Conservation (phyloP, 352 stramenopile genomes). For the Globisporangium uncinulatum region DNA sequence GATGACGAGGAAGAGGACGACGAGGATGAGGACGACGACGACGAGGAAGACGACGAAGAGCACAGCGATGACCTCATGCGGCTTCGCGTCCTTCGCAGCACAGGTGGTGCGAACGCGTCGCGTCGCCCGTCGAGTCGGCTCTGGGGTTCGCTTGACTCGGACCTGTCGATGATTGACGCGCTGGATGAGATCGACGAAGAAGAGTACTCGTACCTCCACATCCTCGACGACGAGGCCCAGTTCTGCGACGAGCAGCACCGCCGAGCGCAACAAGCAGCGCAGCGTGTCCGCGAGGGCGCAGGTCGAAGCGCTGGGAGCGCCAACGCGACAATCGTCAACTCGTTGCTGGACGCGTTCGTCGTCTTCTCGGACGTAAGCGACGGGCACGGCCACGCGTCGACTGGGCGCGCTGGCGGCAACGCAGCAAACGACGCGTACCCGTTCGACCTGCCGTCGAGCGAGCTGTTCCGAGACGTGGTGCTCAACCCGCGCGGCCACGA, state of each 20-base stretch:
- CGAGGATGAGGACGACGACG: conserved; percentile 50
- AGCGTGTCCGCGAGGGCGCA: conserved; percentile 12
- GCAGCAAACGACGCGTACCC: conserved; percentile 10
- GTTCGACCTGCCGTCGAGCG: conserved; percentile 13
- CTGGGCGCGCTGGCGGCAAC: neutral
- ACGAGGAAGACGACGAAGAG: conserved; percentile 53
- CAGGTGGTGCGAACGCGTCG: conserved; percentile 20
- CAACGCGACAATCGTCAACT: conserved; percentile 1
- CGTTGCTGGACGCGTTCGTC: conserved; percentile 13
- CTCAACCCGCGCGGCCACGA: conserved; percentile 8
- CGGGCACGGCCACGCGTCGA: neutral
- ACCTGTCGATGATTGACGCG: conserved; percentile 64
- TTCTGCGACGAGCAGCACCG: conserved; percentile 54
- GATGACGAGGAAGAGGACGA: conserved; percentile 59
- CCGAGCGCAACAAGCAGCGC: conserved; percentile 22
- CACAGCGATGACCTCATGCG: conserved; percentile 53
- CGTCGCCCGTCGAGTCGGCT: conserved; percentile 37
- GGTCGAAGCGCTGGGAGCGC: neutral
- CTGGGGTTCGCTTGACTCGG: conserved; percentile 68
- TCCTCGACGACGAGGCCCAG: conserved; percentile 60
- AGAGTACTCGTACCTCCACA: conserved; percentile 75
- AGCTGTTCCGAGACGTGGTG: conserved; percentile 9
- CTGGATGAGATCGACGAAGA: conserved; percentile 81
- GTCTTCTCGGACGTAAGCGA: conserved; percentile 3
- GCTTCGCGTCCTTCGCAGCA: conserved; percentile 44